phyloP scores from a whole-genome alignment of 2,329 filamentous ascomycete species.

The Ophiostoma novo-ulmi region DNA sequence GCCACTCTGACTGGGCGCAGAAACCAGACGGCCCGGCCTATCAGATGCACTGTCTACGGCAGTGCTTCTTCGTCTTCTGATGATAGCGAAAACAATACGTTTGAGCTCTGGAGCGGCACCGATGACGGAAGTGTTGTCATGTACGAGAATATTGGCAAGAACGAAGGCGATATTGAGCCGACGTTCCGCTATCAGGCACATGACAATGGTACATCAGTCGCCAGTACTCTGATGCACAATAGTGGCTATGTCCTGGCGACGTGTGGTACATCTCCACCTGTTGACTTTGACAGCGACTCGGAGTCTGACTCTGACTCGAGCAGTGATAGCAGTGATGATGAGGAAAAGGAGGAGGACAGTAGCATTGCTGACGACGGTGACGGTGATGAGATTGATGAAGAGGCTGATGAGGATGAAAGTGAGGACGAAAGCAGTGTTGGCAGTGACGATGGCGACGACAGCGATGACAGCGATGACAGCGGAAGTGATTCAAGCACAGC shows the following conservation, averaged over 20 bases:
- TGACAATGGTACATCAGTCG: conserved; percentile 40
- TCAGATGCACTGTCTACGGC: conserved; percentile 52
- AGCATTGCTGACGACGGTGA: neutral
- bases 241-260: conserved; percentile 54
- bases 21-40: conserved; percentile 50
- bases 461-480: conserved; percentile 31
- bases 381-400: neutral
- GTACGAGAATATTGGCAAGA: conserved; percentile 52
- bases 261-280: conserved; percentile 48
- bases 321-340: conserved; percentile 21
- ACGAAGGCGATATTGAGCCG: conserved; percentile 41
- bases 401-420: neutral
- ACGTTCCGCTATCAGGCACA: conserved; percentile 50
- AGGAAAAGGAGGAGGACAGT: conserved; percentile 10
- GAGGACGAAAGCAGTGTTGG: conserved; percentile 11
- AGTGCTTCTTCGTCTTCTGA: neutral
- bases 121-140: conserved; percentile 51
- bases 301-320: neutral
- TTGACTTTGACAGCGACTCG: conserved; percentile 13
- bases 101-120: conserved; percentile 60
- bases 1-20: conserved; percentile 48
- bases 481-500: no score
- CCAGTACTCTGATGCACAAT: conserved; percentile 47
- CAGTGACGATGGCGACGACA: conserved; percentile 31
- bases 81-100: conserved; percentile 32